phyloP scores from a whole-genome alignment of 345 rosid genomes.

The Garcia nutans region DNA sequence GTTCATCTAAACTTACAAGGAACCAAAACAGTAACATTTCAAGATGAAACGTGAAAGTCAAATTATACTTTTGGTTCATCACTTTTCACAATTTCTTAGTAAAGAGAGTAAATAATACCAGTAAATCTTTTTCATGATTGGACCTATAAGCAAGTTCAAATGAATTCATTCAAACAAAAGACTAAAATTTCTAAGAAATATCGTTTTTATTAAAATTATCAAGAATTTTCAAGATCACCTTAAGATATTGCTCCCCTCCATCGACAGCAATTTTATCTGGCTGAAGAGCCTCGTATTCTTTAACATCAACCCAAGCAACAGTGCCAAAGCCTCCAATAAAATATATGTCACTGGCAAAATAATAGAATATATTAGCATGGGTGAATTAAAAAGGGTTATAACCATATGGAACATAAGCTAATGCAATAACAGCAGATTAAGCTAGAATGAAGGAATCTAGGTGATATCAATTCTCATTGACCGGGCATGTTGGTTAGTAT shows the following conservation, averaged over 20 bases:
- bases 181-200: not conserved
- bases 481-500: not conserved
- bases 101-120: not conserved
- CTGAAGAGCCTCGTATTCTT: slow-evolving; percentile 70
- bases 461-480: not conserved
- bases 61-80: not conserved
- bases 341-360: slow-evolving; percentile 71
- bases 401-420: not conserved
- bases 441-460: not conserved
- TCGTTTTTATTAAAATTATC: not conserved
- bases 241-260: slow-evolving; percentile 89
- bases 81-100: not conserved
- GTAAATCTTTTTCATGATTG: not conserved
- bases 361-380: not conserved
- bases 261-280: slow-evolving; percentile 96
- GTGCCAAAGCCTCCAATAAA: slow-evolving; percentile 99
- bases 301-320: slow-evolving; percentile 94
- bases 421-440: not conserved
- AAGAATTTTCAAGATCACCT: slow-evolving; percentile 42
- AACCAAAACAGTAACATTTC: not conserved
- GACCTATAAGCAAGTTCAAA: not conserved
- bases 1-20: not conserved
- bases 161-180: not conserved
- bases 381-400: not conserved
- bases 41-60: not conserved